A percentile compares a stretch with the other conserved stretches of the same genome.
These are phyloP conservation scores for Fraxinus nigra DNA, from an alignment of 305 asterid genomes.

Conservation along the genomic window DNA sequence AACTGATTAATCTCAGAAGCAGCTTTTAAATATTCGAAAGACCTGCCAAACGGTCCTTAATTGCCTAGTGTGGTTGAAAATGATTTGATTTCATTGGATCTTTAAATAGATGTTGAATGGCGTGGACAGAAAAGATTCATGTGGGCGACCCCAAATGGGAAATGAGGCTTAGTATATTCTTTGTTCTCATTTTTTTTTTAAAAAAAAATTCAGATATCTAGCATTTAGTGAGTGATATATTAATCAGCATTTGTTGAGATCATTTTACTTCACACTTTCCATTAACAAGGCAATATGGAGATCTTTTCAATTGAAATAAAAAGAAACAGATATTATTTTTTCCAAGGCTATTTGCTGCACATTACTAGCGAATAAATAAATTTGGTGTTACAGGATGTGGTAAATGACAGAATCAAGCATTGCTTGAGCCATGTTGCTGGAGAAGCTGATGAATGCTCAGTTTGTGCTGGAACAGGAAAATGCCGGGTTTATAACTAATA, in stretches of 20 bases:
- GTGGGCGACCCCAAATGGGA: not conserved
- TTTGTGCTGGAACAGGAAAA: constrained; percentile 90
- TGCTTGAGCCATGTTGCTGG: constrained; percentile 91
- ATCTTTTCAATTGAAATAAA: not conserved
- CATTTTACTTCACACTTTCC: not conserved
- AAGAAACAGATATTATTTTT: not conserved
- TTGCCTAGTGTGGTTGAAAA: not conserved
- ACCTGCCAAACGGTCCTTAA: not conserved
- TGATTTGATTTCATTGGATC: not conserved
- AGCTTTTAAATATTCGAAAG: not conserved
- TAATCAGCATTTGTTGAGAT: not conserved
- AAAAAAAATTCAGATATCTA: not conserved
- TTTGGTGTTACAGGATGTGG: constrained; percentile 65
- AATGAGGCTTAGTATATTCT: not conserved
- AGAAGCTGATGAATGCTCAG: constrained; percentile 78
- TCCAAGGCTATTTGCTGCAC: not conserved
- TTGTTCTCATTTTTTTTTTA: not conserved
- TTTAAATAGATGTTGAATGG: not conserved
- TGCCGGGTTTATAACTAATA: constrained; percentile 51
- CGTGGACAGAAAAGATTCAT: not conserved
- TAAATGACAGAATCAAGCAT: constrained; percentile 77
- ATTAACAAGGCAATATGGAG: not conserved
- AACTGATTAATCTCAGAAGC: not conserved
- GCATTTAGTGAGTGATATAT: not conserved
- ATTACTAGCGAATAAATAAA: not conserved